These are phyloP conservation scores for Sporothrix humicola DNA, from an alignment of 2,329 filamentous ascomycete genomes.

Conservation along the genomic window DNA sequence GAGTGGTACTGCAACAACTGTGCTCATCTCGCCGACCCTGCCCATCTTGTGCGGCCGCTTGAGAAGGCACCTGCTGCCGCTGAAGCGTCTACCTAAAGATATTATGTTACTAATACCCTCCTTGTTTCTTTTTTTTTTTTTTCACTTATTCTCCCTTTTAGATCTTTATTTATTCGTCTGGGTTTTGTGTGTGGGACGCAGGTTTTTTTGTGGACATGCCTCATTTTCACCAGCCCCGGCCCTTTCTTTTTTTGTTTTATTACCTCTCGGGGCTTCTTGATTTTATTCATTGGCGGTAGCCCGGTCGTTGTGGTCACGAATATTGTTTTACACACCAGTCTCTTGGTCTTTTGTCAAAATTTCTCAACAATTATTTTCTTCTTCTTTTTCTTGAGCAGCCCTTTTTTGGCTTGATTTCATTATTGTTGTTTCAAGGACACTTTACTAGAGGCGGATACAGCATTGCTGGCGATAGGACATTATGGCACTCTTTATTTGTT, in stretches of 20 bases:
- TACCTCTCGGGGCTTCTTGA: background rate
- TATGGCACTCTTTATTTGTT: background rate
- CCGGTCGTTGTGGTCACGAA: background rate
- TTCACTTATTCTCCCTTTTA: background rate
- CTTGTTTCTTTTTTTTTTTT: constrained; percentile 2
- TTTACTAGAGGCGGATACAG: background rate
- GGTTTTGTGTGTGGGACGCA: background rate
- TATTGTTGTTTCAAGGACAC: background rate
- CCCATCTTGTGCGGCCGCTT: constrained; percentile 23
- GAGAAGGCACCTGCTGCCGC: background rate
- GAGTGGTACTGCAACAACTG: constrained; percentile 55
- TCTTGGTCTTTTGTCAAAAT: background rate
- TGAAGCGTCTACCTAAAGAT: too few relatives aligned
- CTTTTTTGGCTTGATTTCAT: background rate
- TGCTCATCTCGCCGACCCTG: constrained; percentile 35
- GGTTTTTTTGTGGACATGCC: background rate
- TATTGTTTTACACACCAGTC: background rate
- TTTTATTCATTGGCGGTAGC: constrained; percentile 3
- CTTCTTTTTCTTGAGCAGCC: background rate
- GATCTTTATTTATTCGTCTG: background rate
- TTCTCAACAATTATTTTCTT: too few relatives aligned
- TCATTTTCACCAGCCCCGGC: background rate
- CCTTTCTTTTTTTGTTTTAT: background rate
- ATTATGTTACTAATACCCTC: background rate
- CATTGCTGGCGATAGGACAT: constrained; percentile 21